Evolutionary conservation across 352 stramenopile genomes (phyloP), one percentile per base, ranked within the genome.

Genomic region (Elongisporangium prolatum): DNA sequence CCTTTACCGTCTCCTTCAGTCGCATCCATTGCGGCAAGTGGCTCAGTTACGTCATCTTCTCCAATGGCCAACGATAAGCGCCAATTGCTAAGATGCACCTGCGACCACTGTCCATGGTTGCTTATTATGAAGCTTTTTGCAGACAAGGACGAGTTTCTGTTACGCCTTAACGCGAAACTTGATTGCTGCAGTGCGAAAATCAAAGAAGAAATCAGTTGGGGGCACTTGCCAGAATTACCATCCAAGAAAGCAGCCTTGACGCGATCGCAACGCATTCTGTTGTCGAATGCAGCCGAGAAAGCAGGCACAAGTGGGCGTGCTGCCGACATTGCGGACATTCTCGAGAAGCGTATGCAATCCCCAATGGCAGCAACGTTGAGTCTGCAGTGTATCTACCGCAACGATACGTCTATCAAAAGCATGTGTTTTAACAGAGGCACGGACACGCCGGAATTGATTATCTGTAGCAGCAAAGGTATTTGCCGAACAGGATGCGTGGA

Each of bases 321-420:
- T 4, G 57, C 66, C 10, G 84, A 88, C 50, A 52, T 88, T 7
- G 75, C 78, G 0, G 76, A 92, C 20, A 58, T 87, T 44, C 62
- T 88, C 20, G 82, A 88, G 52, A 83, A 84, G 18, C 68, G 80
- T 22, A 83, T 80, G 61, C 53, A 70, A 4, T 65, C 68, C 11
- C 65, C 66, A 47, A 69, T 65, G 25, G 59, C 70, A 0, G 64
- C 72, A 2, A 52, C 69, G 51, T 64, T 90, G 37, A 65, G 80
- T 28, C 61, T 84, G 1, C 71, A 86, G 8, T 87, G 79, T 25
- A 86, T 92, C 40, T 94, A 95, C 60, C 68, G 80, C 21, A 89
- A 80, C 50, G 82, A 95, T 25, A 89, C 84, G 4, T 85, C 81
- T 21, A 91, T 95, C 55, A 92, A 91, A 71, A 81, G 73, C 22